Conservation (phyloP, 352 stramenopile genomes). For the Plasmopara halstedii region DNA sequence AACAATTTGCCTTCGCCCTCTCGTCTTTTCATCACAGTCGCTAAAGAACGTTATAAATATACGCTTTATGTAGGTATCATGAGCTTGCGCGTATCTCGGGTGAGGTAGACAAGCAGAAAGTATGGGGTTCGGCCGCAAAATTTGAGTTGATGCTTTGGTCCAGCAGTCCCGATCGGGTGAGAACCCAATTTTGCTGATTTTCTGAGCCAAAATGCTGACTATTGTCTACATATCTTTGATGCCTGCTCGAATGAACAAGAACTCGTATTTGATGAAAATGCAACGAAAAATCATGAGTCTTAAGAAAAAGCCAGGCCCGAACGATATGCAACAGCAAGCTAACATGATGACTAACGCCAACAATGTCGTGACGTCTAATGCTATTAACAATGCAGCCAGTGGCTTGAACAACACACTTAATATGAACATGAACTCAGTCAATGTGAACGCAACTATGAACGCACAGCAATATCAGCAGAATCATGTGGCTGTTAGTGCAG, state of each 20-base stretch:
- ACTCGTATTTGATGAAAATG: constrained; percentile 78
- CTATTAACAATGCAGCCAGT: constrained; percentile 18
- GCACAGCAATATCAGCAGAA: constrained; percentile 33
- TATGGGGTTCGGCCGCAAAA: constrained; percentile 78
- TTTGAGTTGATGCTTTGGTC: constrained; percentile 85
- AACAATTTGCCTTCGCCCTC: constrained; percentile 5
- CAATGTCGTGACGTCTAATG: constrained; percentile 21
- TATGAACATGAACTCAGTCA: constrained; percentile 31
- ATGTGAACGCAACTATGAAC: constrained; percentile 27
- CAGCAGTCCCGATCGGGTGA: constrained; percentile 58
- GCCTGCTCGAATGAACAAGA: constrained; percentile 18
- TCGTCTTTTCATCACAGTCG: background rate
- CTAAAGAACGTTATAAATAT: background rate
- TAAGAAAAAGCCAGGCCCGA: constrained; percentile 56
- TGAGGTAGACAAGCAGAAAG: constrained; percentile 78
- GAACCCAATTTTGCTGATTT: constrained; percentile 3
- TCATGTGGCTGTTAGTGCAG: constrained; percentile 26
- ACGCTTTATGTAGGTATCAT: constrained; percentile 53
- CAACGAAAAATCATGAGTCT: constrained; percentile 77
- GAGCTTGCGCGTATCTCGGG: constrained; percentile 76
- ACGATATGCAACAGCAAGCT: constrained; percentile 22
- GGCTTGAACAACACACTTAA: constrained; percentile 27
- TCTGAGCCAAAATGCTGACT: constrained; percentile 3
- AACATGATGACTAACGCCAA: constrained; percentile 28
- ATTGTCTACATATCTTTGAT: background rate